Base-by-base conservation (phyloP, 331 rosid species). In the Spiraea crenata region DNA sequence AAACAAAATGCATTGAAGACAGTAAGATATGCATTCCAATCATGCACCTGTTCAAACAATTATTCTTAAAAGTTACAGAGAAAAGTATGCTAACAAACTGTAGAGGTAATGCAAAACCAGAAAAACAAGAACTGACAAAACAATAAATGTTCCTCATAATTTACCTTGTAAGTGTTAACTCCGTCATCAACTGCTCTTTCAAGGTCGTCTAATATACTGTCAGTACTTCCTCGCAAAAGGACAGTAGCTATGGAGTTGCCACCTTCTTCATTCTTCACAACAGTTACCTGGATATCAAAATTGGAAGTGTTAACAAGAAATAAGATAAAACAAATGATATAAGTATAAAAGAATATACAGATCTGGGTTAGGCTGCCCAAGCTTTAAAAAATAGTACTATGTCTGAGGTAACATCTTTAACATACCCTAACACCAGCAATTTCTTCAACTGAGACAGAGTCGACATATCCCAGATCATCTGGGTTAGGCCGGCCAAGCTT, bases 121-220 rank as follows among this genome's bases (percentile, higher is more conserved):
- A 59, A 70, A 48, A 74, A 47, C 31, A 77, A 42, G 6, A 81
- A 61, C 39, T 37, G n/a, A 14, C 11, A 68, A 65, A 74, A 57
- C 42, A 74, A 34, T 0, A 11, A 55, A 15, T 6, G 52, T 4
- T 49, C 42, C 16, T 11, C 15, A 71, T 31, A 65, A 79, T 77
- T 69, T 77, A 93, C 99, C 92, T 89, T 93, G 84, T 85, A 90
- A 56, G 99, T 93, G 76, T 89, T 90, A 39, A 93, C 97, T 47
- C 99, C 99, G 84, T 90, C 98, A 77, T 91, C 96, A 74, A 93
- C 95, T 63, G 98, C 98, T 76, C 92, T 86, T 86, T 93, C 97
- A 78, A 90, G 96, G 79, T 93, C 98, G 75, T 93, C 97, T 62
- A 89, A 74, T 63, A 89, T 90, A 74, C 98, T 93, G 69, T 93